A percentile compares a stretch with the other conserved stretches of the same genome.
These are phyloP conservation scores for Solanum hybrid DNA, from an alignment of 305 asterid genomes.

Conservation along the genomic window DNA sequence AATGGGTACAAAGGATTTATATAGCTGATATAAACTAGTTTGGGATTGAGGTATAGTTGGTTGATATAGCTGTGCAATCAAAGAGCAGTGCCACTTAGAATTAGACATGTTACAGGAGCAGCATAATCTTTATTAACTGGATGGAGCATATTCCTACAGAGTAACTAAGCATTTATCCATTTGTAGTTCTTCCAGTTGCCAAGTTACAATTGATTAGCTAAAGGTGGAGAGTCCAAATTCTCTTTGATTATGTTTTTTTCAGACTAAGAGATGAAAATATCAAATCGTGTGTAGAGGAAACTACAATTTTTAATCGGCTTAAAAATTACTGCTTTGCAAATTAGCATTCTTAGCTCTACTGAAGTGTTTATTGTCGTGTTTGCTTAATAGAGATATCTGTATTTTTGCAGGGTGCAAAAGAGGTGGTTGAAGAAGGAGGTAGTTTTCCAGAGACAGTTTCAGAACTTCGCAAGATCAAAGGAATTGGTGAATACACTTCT, in stretches of 20 bases:
- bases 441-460: slow-evolving; percentile 74
- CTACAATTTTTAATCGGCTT: not conserved
- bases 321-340: not conserved
- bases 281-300: not conserved
- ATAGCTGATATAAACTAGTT: not conserved
- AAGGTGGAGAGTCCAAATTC: not conserved
- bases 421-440: slow-evolving; percentile 69
- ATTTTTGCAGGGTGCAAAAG: slow-evolving; percentile 73
- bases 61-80: not conserved
- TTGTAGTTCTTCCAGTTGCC: not conserved
- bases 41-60: not conserved
- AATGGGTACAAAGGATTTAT: not conserved
- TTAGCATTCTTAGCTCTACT: not conserved
- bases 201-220: not conserved
- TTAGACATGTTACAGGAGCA: not conserved
- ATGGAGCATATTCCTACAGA: not conserved
- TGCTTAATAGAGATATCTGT: slow-evolving; percentile 1
- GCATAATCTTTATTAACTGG: not conserved
- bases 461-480: slow-evolving; percentile 62
- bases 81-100: not conserved
- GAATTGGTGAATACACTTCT: slow-evolving; percentile 94
- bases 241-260: not conserved
- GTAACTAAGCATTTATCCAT: not conserved
- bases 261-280: not conserved
- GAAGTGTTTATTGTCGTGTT: not conserved